Evolutionary conservation across 1,284 basidiomycete species (phyloP).

Genomic region (Anthracocystis setariae): DNA sequence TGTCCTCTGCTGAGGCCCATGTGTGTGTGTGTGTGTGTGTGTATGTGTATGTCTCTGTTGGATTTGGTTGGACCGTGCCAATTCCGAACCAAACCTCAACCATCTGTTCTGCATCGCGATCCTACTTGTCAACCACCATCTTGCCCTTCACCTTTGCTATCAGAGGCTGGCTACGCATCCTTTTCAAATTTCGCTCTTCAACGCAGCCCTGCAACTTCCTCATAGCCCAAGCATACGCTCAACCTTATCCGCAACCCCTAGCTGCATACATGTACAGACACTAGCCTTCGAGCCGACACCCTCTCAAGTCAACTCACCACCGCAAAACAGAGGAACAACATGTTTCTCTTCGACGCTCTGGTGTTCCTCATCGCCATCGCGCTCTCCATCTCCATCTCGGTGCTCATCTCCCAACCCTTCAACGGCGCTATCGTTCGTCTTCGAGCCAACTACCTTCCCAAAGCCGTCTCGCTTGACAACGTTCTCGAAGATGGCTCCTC

Average conservation of each 20-base stretch:
- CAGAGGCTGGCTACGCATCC: not conserved
- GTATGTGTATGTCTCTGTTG: too few relatives aligned
- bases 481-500: constrained; percentile 61
- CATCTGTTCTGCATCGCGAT: too few relatives aligned
- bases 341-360: constrained; percentile 43
- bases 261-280: not conserved
- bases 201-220: not conserved
- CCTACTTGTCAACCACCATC: too few relatives aligned
- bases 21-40: too few relatives aligned
- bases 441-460: constrained; percentile 66
- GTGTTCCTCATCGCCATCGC: constrained; percentile 49
- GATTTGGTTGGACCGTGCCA: too few relatives aligned
- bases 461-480: constrained; percentile 63
- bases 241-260: not conserved
- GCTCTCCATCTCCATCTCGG: constrained; percentile 50
- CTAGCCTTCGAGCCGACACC: not conserved
- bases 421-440: constrained; percentile 61
- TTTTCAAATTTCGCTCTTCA: not conserved
- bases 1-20: too few relatives aligned
- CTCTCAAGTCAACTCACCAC: not conserved
- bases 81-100: too few relatives aligned
- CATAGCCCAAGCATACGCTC: not conserved
- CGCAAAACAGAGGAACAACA: not conserved
- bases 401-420: constrained; percentile 62
- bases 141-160: too few relatives aligned